phyloP scores from a whole-genome alignment of 805 yeast species.

The Wickerhamiella lipophila region DNA sequence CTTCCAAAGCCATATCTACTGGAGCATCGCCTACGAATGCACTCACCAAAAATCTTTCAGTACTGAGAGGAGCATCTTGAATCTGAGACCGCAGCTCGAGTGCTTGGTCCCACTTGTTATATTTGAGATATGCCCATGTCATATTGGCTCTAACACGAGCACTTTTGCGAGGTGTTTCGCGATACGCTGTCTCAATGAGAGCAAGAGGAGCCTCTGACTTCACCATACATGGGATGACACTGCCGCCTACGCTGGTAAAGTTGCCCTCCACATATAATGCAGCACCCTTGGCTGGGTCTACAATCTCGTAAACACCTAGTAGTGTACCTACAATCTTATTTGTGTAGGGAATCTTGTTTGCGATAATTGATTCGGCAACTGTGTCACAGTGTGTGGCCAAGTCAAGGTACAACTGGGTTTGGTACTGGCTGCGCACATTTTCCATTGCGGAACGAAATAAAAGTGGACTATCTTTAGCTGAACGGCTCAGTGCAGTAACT shows the following conservation, averaged over 20 bases:
- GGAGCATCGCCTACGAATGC: conserved; percentile 24
- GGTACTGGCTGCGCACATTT: conserved; percentile 5
- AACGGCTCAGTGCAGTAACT: conserved; percentile 17
- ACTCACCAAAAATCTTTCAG: conserved; percentile 12
- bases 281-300: conserved; percentile 20
- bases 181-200: conserved; percentile 13
- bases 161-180: conserved; percentile 7
- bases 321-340: conserved; percentile 12
- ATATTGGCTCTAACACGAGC: conserved; percentile 11
- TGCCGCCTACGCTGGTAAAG: conserved; percentile 11
- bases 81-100: background rate
- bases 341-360: conserved; percentile 6
- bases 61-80: background rate
- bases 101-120: conserved; percentile 15
- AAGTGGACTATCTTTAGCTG: conserved; percentile 18
- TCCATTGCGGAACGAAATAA: conserved; percentile 15
- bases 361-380: conserved; percentile 13
- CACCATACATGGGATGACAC: conserved; percentile 21
- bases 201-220: conserved; percentile 15
- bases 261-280: conserved; percentile 12
- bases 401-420: conserved; percentile 1
- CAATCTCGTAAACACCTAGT: conserved; percentile 16
- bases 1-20: conserved; percentile 12
- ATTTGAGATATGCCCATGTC: conserved; percentile 11
- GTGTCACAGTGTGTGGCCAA: conserved; percentile 13